Conservation (phyloP, 495 filamentous ascomycete species). For the Neurospora sp. region DNA sequence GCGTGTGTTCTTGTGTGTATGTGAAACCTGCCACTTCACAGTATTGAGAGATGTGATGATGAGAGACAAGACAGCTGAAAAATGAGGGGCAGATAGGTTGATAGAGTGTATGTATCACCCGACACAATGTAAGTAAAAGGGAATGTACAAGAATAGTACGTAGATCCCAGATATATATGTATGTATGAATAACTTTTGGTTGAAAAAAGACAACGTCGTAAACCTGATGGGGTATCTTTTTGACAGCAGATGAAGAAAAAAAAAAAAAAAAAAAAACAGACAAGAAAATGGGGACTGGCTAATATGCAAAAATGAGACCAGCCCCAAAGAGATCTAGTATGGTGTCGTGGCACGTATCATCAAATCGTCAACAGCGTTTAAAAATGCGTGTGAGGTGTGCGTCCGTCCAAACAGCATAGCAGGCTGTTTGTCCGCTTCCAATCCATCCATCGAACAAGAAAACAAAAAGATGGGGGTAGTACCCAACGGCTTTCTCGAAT, state of each 20-base stretch:
- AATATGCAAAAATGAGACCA: background rate
- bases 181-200: background rate
- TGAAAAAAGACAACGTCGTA: background rate
- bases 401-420: background rate
- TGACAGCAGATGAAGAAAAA: conserved; percentile 1
- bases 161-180: background rate
- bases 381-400: background rate
- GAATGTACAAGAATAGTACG: background rate
- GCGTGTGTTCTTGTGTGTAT: background rate
- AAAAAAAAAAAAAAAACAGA: background rate
- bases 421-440: background rate
- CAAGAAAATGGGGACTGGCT: background rate
- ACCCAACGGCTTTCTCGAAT: background rate
- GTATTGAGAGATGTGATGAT: background rate
- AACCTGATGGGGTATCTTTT: conserved; percentile 16
- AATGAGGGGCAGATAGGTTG: background rate
- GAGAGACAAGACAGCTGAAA: background rate
- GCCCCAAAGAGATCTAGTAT: background rate
- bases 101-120: background rate
- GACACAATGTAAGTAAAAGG: background rate
- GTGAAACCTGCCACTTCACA: background rate
- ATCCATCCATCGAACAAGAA: background rate
- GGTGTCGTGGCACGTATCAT: background rate
- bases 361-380: background rate
- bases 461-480: background rate